Evolutionary conservation across 495 filamentous ascomycete genomes (phyloP).

Genomic region (Aspergillus coremiiformis): DNA sequence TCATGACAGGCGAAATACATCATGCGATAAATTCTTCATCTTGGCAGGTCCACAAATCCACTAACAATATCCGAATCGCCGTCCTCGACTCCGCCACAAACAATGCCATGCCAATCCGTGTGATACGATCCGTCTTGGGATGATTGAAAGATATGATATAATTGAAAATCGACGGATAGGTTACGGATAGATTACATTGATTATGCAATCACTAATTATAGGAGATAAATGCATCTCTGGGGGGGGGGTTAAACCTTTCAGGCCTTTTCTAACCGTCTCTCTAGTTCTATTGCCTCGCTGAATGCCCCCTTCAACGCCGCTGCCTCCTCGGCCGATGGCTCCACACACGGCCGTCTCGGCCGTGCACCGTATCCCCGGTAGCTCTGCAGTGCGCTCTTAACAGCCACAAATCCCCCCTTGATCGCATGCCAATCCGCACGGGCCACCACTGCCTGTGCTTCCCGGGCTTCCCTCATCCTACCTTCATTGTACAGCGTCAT

Average conservation of each 20-base stretch:
- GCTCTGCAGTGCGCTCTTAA: constrained; percentile 69
- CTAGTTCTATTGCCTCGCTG: constrained; percentile 65
- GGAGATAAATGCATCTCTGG: background rate
- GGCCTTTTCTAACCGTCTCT: constrained; percentile 44
- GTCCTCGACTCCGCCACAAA: too few relatives aligned
- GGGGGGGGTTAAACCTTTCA: too few relatives aligned
- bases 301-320: constrained; percentile 62
- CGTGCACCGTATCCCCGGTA: constrained; percentile 74
- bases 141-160: too few relatives aligned
- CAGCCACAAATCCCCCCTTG: constrained; percentile 76
- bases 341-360: constrained; percentile 69
- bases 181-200: background rate
- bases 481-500: constrained; percentile 65
- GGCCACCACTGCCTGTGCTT: constrained; percentile 71
- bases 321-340: constrained; percentile 52
- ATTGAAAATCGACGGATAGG: background rate
- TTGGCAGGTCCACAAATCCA: too few relatives aligned
- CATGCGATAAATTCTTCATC: too few relatives aligned
- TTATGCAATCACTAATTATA: background rate
- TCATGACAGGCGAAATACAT: too few relatives aligned
- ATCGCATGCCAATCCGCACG: constrained; percentile 84
- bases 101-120: too few relatives aligned
- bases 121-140: too few relatives aligned
- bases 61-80: too few relatives aligned
- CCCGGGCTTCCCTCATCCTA: constrained; percentile 62